Evolutionary conservation across 2,329 filamentous ascomycete species (phyloP), one percentile per base, ranked within the genome.

Genomic region (Meredithiella fracta): DNA sequence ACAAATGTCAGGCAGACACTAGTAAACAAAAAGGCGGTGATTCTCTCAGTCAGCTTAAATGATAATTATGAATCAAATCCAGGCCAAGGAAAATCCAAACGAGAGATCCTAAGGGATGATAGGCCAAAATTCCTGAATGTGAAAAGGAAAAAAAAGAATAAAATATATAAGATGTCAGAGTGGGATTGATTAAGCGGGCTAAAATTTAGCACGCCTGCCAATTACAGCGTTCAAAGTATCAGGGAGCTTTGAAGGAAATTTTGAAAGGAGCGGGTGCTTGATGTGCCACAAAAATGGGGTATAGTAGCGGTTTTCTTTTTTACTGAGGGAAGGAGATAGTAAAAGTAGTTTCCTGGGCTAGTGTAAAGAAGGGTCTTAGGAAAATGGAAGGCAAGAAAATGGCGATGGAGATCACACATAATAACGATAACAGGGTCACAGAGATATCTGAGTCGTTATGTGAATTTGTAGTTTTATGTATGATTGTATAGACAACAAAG

Each of bases 21-120:
- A n/a, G 8, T 20, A 37, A 51, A 42, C 8, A 58, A 25, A n/a
- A 29, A n/a, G 8, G 31, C 9, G 26, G 14, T 22, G 37, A 55
- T 23, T 55, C n/a, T 6, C n/a, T 22, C 20, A 17, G 40, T 22
- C 17, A n/a, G 40, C 8, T 44, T 15, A 44, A 44, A 38, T n/a
- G 11, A 40, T 23, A 34, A 53, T 53, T 31, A 53, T 42, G 20
- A 53, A 53, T 53, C 52, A 49, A 38, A 34, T 14, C n/a, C 8
- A 37, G 1, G 44, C 31, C 5, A 54, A 54, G 42, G 29, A 53
- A 51, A 58, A 9, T 26, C 4, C 3, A 49, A 54, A 17, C 2
- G 14, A 44, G 40, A 7, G 14, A 38, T 38, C n/a, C 37, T n/a
- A 8, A 38, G 3, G 3, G 37, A 38, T 38, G 3, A 38, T 44